A percentile compares a stretch with the other conserved stretches of the same genome.
Conservation (phyloP, 2,329 filamentous ascomycete genomes). For the Domatiomyces catenatus region DNA sequence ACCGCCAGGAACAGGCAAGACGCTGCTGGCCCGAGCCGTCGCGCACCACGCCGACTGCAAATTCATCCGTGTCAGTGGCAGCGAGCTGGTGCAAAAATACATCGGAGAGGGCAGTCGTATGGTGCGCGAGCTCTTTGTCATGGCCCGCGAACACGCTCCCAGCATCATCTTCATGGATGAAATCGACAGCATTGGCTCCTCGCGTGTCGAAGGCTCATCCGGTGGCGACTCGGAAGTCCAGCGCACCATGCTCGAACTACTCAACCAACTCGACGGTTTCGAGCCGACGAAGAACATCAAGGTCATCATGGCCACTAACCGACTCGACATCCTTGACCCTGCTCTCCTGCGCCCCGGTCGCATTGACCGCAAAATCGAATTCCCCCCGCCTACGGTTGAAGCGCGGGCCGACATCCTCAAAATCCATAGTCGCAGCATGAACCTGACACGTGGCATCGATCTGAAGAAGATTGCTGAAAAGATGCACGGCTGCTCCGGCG, state of each 20-base stretch:
- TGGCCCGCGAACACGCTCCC: slow-evolving; percentile 94
- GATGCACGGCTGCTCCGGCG: slow-evolving; percentile 98
- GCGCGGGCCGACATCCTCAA: slow-evolving; percentile 92
- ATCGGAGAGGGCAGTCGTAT: slow-evolving; percentile 96
- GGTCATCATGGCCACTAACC: slow-evolving; percentile 98
- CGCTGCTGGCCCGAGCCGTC: slow-evolving; percentile 81
- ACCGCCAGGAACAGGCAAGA: slow-evolving; percentile 93
- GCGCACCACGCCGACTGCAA: slow-evolving; percentile 98
- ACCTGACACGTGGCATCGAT: slow-evolving; percentile 92
- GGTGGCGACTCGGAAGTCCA: slow-evolving; percentile 96
- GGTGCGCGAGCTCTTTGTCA: slow-evolving; percentile 97
- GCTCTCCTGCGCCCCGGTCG: slow-evolving; percentile 88
- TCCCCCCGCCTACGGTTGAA: slow-evolving; percentile 91
- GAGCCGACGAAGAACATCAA: slow-evolving; percentile 99
- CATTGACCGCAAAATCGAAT: slow-evolving; percentile 98
- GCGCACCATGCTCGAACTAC: slow-evolving; percentile 92
- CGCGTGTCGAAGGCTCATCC: slow-evolving; percentile 85
- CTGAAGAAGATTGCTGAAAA: slow-evolving; percentile 97
- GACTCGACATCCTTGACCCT: slow-evolving; percentile 90
- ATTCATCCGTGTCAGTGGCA: slow-evolving; percentile 93
- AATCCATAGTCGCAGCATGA: slow-evolving; percentile 97
- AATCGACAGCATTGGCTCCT: slow-evolving; percentile 96
- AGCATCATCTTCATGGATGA: slow-evolving; percentile 99
- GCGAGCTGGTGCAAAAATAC: slow-evolving; percentile 96
- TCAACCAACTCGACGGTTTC: slow-evolving; percentile 97